Evolutionary conservation across 805 yeast genomes (phyloP).

Genomic region (Kodamaea fukazawae): DNA sequence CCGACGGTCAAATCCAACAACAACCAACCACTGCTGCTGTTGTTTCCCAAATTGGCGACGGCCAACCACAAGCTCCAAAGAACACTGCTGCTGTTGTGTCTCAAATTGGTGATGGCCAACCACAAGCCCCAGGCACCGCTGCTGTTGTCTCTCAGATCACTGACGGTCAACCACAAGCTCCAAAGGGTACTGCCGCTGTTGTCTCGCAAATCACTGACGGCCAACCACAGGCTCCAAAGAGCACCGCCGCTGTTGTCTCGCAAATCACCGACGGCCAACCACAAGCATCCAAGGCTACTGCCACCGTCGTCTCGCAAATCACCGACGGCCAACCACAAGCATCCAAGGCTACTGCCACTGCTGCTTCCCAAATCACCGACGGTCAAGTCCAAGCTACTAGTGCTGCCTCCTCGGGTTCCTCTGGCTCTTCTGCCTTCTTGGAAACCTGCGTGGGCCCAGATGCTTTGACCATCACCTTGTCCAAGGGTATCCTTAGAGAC

Average conservation of each 20-base stretch:
- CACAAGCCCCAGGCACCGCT: slow-evolving; percentile 29
- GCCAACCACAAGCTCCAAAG: slow-evolving; percentile 31
- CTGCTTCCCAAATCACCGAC: slow-evolving; percentile 25
- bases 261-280: slow-evolving; percentile 41
- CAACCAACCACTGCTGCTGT: slow-evolving; percentile 21
- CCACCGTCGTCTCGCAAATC: slow-evolving; percentile 38
- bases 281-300: slow-evolving; percentile 14
- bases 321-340: slow-evolving; percentile 31
- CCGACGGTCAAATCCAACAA: slow-evolving; percentile 33
- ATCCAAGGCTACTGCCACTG: slow-evolving; percentile 26
- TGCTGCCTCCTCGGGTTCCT: slow-evolving; percentile 6
- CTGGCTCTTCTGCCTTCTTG: slow-evolving; percentile 8
- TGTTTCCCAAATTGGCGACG: slow-evolving; percentile 40
- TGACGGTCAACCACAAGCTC: slow-evolving; percentile 32
- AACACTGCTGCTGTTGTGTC: slow-evolving; percentile 21
- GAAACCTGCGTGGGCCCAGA: slow-evolving; percentile 22
- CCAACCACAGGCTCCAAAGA: slow-evolving; percentile 25
- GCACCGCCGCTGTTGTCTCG: slow-evolving; percentile 34
- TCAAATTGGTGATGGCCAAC: slow-evolving; percentile 34
- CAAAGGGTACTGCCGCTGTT: slow-evolving; percentile 17
- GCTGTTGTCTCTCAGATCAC: slow-evolving; percentile 28
- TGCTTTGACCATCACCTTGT: slow-evolving; percentile 55
- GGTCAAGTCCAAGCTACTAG: slow-evolving; percentile 29
- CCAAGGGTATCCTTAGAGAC: slow-evolving; percentile 53
- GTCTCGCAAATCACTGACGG: slow-evolving; percentile 35